Evolutionary conservation across 352 stramenopile species (phyloP).

Genomic region (Thraustochytrium striatum): DNA sequence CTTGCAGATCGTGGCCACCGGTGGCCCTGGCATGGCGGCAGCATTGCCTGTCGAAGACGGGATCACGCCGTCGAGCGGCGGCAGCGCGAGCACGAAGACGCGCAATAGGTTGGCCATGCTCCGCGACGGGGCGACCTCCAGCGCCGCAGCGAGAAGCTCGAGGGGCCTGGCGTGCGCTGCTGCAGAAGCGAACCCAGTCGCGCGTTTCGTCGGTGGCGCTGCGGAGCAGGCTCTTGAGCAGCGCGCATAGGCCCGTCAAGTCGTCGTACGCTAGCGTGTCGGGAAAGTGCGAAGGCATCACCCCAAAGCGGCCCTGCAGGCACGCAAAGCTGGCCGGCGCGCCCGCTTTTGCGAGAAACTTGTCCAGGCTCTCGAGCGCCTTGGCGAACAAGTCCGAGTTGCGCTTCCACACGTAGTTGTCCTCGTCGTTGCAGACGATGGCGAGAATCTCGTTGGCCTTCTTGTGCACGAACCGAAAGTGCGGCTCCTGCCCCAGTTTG

Average conservation of each 20-base stretch:
- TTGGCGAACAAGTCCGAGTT: neutral
- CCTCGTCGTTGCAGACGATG: neutral
- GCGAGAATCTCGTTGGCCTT: neutral
- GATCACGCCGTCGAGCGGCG: too few species aligned
- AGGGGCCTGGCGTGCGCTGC: too few species aligned
- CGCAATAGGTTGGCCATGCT: too few species aligned
- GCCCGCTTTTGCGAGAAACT: neutral
- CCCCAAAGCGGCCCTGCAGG: too few species aligned
- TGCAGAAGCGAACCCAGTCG: constrained; percentile 14
- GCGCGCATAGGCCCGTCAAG: neutral
- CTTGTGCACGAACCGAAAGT: constrained; percentile 6
- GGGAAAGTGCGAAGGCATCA: neutral
- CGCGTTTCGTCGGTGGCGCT: neutral
- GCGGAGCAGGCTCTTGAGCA: constrained; percentile 4
- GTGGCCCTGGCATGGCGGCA: too few species aligned
- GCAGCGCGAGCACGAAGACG: too few species aligned
- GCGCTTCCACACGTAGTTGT: constrained; percentile 3
- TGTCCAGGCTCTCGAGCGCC: neutral
- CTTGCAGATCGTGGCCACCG: too few species aligned
- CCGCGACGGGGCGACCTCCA: too few species aligned
- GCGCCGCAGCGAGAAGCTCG: too few species aligned
- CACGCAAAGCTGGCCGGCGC: too few species aligned
- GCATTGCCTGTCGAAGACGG: too few species aligned
- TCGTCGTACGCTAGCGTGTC: constrained; percentile 2
- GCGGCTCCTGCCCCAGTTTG: neutral